phyloP scores from a whole-genome alignment of 805 yeast species.

The Zygoascus flipseniorum region DNA sequence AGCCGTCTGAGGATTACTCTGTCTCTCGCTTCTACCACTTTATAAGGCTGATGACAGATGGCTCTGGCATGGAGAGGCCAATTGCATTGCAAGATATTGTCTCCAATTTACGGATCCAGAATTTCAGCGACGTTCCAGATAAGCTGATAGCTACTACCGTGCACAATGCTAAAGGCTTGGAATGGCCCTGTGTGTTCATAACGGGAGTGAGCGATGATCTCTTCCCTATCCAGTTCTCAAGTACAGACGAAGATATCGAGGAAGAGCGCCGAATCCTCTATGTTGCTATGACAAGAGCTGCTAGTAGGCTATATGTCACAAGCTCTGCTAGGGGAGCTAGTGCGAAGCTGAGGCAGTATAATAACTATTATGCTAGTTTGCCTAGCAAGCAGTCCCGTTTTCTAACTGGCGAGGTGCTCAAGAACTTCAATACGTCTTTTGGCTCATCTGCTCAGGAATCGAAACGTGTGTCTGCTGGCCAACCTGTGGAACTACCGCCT shows the following conservation, averaged over 20 bases:
- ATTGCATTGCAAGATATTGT: constrained; percentile 2
- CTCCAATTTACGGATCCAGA: constrained; percentile 11
- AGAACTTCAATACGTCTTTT: background rate
- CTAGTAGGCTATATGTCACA: background rate
- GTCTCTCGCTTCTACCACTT: background rate
- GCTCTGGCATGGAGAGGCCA: background rate
- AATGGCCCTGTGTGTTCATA: constrained; percentile 82
- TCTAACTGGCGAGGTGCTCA: background rate
- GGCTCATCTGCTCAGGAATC: background rate
- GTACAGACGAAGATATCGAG: constrained; percentile 3
- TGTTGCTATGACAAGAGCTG: constrained; percentile 25
- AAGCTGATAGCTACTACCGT: constrained; percentile 59
- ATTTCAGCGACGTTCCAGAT: constrained; percentile 6
- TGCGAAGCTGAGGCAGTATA: background rate
- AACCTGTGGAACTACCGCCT: background rate
- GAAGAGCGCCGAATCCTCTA: constrained; percentile 21
- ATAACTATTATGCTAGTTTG: background rate
- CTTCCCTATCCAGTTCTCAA: constrained; percentile 9
- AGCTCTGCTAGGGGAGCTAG: background rate
- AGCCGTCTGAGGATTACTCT: background rate
- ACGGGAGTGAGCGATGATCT: constrained; percentile 7
- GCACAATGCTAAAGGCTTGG: constrained; percentile 89
- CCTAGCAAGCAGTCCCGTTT: background rate
- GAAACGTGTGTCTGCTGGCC: background rate
- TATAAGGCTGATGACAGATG: background rate